Base-by-base conservation (phyloP, 768 basidiomycete species). In the Russula olivacea region DNA sequence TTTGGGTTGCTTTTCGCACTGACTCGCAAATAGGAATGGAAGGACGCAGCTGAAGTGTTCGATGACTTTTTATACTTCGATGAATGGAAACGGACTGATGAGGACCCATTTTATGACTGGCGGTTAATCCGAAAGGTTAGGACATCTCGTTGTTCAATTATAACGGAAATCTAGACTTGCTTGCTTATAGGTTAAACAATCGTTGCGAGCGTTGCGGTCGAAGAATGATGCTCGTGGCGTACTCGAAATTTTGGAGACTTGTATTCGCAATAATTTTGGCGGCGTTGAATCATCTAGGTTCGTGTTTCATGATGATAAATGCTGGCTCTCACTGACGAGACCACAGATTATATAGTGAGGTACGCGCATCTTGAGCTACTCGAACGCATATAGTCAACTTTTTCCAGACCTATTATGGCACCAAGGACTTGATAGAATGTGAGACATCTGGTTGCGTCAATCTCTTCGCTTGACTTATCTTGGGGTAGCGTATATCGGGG, bases 51-150 rank as follows among this genome's bases (percentile, higher is more conserved):
- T 1, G 74, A 80, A 58, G 80, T 79, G 47, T 72, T 99, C 65
- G 97, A 99, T 69, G 80, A 82, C 59, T 88, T 88, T 76, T 78
- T 98, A 30, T 80, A 86, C 7, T 96, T 97, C 69, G 81, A 93
- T 60, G 84, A 87, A 59, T 99, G 97, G 97, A 98, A 98, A 73
- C 80, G 78, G 57, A 73, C 84, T 12, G 91, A 96, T 51, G 91
- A 94, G 69, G 93, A 96, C 73, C 77, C 85, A 1, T 97, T 88
- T 67, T 98, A 95, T 72, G 97, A 98, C 69, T 95, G 89, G 83
- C 84, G 86, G 65, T 80, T 98, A 59, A 85, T 96, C 21, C 79
- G 82, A 65, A 91, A 89, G 80, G 88, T 86, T 38, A 17, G 66
- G 34, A 25, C 23, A n/a, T 17, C n/a, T 58, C 43, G 57, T 36